Percentiles rank a stretch among this genome's conserved stretches.
These are phyloP conservation scores for Cytospora mali DNA, from an alignment of 2,329 filamentous ascomycete genomes.

Conservation along the genomic window DNA sequence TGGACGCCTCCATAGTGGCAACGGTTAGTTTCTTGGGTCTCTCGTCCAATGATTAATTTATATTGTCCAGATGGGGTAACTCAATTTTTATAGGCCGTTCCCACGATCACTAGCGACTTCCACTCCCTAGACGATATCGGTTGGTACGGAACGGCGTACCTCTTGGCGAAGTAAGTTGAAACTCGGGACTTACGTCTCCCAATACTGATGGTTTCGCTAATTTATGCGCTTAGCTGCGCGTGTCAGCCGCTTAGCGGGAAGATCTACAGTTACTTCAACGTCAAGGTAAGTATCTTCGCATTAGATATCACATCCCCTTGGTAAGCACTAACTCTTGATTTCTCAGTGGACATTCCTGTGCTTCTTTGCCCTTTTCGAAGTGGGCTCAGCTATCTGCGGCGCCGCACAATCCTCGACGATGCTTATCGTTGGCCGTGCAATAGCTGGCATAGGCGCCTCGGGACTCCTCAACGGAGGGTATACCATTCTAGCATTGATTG, in stretches of 20 bases:
- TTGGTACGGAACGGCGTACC: conserved; percentile 34
- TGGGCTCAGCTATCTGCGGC: conserved; percentile 59
- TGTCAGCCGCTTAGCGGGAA: conserved; percentile 56
- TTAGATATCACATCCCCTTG: too few relatives aligned
- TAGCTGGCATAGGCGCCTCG: conserved; percentile 56
- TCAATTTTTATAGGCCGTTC: conserved; percentile 9
- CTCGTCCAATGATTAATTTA: too few relatives aligned
- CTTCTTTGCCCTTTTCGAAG: conserved; percentile 55
- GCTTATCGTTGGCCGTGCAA: conserved; percentile 57
- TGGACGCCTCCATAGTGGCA: conserved; percentile 30
- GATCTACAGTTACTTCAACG: conserved; percentile 48
- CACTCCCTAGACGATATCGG: conserved; percentile 30
- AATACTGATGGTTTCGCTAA: too few relatives aligned
- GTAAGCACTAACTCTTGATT: background rate
- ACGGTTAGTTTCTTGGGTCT: conserved; percentile 25
- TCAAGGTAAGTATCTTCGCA: conserved; percentile 33
- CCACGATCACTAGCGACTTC: conserved; percentile 36
- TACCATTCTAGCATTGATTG: conserved; percentile 50
- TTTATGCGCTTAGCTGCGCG: too few relatives aligned
- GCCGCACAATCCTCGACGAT: conserved; percentile 49
- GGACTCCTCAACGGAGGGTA: conserved; percentile 56
- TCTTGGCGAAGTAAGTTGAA: conserved; percentile 18
- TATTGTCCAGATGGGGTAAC: too few relatives aligned
- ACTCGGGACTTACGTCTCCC: conserved; percentile 16
- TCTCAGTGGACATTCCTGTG: conserved; percentile 42